Conservation (phyloP, 148 eudicot species). For the Nepenthes mirabilis region DNA sequence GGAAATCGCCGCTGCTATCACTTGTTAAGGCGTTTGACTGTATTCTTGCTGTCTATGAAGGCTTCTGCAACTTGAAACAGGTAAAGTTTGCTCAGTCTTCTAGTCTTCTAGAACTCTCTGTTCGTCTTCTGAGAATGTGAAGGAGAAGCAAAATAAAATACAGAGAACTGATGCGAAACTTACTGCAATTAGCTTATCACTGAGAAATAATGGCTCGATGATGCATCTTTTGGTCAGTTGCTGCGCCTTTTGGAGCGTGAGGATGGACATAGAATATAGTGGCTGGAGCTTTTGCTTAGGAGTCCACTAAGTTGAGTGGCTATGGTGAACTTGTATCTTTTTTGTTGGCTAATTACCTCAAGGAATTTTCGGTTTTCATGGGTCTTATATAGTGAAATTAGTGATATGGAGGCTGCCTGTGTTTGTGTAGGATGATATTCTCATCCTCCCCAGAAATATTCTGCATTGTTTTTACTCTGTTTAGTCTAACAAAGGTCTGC, state of each 20-base stretch:
- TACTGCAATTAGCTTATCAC: no score
- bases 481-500: background rate
- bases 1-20: conserved; percentile 50
- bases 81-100: conserved; percentile 9
- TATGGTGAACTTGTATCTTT: no score
- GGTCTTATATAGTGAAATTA: no score
- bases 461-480: background rate
- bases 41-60: conserved; percentile 73
- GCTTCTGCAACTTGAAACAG: conserved; percentile 88
- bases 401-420: background rate
- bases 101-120: background rate
- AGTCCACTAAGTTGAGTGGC: no score
- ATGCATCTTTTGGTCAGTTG: no score
- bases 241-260: no score
- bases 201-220: no score
- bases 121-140: background rate
- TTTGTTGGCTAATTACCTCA: no score
- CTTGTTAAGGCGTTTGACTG: conserved; percentile 84
- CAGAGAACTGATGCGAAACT: no score
- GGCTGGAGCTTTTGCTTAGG: no score
- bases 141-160: background rate
- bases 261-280: no score
- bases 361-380: no score
- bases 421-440: background rate
- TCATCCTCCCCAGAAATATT: background rate